These are phyloP conservation scores for Aspergillus jensenii DNA, from an alignment of 2,329 filamentous ascomycete genomes.

Conservation along the genomic window DNA sequence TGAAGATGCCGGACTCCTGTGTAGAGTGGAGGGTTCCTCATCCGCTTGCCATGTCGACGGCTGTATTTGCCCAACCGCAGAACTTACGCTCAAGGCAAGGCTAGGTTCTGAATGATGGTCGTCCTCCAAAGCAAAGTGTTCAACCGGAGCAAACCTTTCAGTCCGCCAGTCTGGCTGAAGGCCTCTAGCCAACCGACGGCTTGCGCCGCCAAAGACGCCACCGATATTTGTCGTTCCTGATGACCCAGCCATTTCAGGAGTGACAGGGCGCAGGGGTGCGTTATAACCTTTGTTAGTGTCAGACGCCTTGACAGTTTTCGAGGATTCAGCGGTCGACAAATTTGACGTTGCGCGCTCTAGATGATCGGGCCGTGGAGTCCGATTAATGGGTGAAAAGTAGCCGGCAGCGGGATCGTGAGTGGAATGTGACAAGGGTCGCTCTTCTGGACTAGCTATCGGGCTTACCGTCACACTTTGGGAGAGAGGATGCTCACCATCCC, in stretches of 20 bases:
- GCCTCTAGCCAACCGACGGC: constrained; percentile 35
- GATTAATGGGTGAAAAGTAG: constrained; percentile 21
- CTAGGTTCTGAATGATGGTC: constrained; percentile 43
- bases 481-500: constrained; percentile 67
- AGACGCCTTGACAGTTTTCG: constrained; percentile 44
- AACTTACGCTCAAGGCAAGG: constrained; percentile 45
- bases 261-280: constrained; percentile 24
- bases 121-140: constrained; percentile 34
- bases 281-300: constrained; percentile 23
- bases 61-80: constrained; percentile 45
- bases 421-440: constrained; percentile 40
- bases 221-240: constrained; percentile 35
- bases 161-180: constrained; percentile 39
- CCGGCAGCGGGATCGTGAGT: constrained; percentile 15
- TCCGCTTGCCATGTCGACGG: constrained; percentile 37
- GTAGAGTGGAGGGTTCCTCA: constrained; percentile 17
- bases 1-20: constrained; percentile 11
- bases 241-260: constrained; percentile 31
- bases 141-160: constrained; percentile 34
- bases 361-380: constrained; percentile 36
- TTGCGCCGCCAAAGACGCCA: constrained; percentile 42
- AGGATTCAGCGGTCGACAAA: constrained; percentile 48
- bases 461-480: constrained; percentile 72
- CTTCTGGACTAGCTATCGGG: constrained; percentile 51
- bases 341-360: constrained; percentile 43